Base-by-base conservation (phyloP, 495 filamentous ascomycete species). In the Delitschia confertaspora region DNA sequence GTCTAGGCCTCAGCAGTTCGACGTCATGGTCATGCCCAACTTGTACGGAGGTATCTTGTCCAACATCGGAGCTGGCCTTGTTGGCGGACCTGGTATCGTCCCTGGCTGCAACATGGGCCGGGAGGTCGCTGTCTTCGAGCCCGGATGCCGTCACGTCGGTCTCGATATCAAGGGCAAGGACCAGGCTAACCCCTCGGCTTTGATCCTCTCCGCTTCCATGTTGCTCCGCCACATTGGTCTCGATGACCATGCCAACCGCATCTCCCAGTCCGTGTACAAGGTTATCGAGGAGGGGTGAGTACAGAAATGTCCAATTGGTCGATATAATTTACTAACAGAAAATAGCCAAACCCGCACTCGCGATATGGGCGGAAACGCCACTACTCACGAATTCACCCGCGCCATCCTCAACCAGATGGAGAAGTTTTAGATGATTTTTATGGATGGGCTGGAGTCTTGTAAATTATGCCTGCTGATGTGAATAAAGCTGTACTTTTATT, bases 21-120 rank as follows among this genome's bases (percentile, higher is more conserved):
- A 96, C 65, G 91, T 98, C 52, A 85, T 98, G 85, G 91, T 98
- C 62, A 98, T 98, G 91, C 91, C 91, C 45, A 98, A 98, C 70
- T 71, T 98, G 60, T 98, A 98, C 71, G 91, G 91, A 65, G 93
- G 93, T 53, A 98, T 98, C 59, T 72, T 98, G 45, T 96, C 93
- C 66, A 98, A 98, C 75, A 89, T 98, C 56, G 93, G 87, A 58
- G 91, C 91, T 58, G 91, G 91, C 45, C 82, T 98, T n/a, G 91
- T 98, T 57, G 91, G 91, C 63, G 91, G 91, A 31, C 91, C 91
- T 19, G 91, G 91, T 69, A 82, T 98, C 42, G 89, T 98, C 36
- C 91, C 91, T 45, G 91, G 91, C 57, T 94, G 87, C 77, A 98
- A 96, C 73, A 98, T 98, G 87, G 91, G 91, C 57, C 85, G 91